Conservation (phyloP, 768 basidiomycete genomes). For the Hygrophorus russula region DNA sequence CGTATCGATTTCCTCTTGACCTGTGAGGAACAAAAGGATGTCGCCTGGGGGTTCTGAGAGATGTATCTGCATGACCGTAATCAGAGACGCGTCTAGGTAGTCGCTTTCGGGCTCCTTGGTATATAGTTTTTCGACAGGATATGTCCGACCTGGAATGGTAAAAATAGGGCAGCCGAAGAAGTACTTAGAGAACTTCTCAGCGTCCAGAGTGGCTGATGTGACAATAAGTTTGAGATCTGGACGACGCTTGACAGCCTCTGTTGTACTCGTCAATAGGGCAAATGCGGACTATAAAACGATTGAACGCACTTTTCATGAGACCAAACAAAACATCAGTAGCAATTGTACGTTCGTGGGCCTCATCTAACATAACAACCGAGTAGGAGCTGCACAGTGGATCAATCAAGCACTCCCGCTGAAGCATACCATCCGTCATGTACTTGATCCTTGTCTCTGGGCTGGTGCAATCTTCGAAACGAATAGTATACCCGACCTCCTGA, state of each 20-base stretch:
- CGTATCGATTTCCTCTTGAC: slow-evolving; percentile 98
- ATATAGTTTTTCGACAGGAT: slow-evolving; percentile 95
- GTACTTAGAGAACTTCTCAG: slow-evolving; percentile 99
- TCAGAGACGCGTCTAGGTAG: slow-evolving; percentile 95
- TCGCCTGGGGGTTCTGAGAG: slow-evolving; percentile 97
- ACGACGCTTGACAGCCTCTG: slow-evolving; percentile 90
- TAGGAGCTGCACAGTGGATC: slow-evolving; percentile 91
- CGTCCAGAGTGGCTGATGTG: slow-evolving; percentile 97
- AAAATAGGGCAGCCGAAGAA: slow-evolving; percentile 99
- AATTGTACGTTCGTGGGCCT: slow-evolving; percentile 97
- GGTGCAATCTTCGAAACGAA: slow-evolving; percentile 99
- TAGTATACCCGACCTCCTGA: slow-evolving; percentile 96
- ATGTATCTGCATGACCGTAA: slow-evolving; percentile 99
- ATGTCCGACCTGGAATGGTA: slow-evolving; percentile 99
- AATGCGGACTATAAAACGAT: background rate
- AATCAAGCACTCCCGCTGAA: slow-evolving; percentile 92
- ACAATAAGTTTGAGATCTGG: slow-evolving; percentile 97
- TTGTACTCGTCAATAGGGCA: slow-evolving; percentile 10
- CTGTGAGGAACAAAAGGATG: slow-evolving; percentile 92
- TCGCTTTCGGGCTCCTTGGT: slow-evolving; percentile 98
- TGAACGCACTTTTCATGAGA: slow-evolving; percentile 70
- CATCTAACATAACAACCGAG: slow-evolving; percentile 95
- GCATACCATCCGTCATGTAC: slow-evolving; percentile 99
- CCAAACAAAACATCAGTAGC: slow-evolving; percentile 98
- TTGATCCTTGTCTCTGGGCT: slow-evolving; percentile 98